Conservation (phyloP, 495 filamentous ascomycete species). For the Daldinia bambusicola region DNA sequence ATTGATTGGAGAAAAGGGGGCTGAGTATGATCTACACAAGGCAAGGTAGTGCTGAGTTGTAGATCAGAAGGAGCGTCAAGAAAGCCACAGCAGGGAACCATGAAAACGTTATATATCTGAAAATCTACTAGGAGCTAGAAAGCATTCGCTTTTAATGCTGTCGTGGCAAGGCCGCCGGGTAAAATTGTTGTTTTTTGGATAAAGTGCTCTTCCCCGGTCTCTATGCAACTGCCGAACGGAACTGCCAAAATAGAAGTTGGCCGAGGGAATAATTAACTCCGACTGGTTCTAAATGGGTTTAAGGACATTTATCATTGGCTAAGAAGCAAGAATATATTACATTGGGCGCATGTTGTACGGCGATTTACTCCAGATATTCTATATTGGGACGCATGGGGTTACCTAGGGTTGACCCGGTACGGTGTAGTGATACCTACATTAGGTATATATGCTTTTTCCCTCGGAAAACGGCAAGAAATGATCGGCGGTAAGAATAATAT, state of each 20-base stretch:
- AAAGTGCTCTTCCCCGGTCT: conserved; percentile 22
- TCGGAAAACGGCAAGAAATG: conserved; percentile 36
- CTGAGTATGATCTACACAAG: conserved; percentile 37
- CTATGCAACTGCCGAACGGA: conserved; percentile 30
- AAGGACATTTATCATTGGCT: conserved; percentile 14
- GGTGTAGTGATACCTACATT: conserved; percentile 1
- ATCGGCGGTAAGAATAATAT: not conserved
- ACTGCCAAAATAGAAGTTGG: conserved; percentile 38
- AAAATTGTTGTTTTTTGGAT: conserved; percentile 32
- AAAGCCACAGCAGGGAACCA: conserved; percentile 12
- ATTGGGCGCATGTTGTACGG: conserved; percentile 10
- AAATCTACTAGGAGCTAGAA: not conserved
- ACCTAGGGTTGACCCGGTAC: conserved; percentile 4
- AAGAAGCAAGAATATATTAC: conserved; percentile 18
- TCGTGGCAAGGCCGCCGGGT: conserved; percentile 35
- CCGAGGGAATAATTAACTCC: conserved; percentile 35
- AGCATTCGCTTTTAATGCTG: conserved; percentile 20
- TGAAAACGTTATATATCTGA: conserved; percentile 30
- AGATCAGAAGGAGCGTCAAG: conserved; percentile 18
- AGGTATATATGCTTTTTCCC: not conserved
- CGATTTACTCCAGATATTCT: conserved; percentile 21
- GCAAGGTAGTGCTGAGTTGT: conserved; percentile 21
- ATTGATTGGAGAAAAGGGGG: conserved; percentile 19
- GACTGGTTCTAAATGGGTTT: not conserved
- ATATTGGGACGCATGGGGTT: conserved; percentile 28